A percentile compares a stretch with the other conserved stretches of the same genome.
These are phyloP conservation scores for Annulohypoxylon maeteangense DNA, from an alignment of 495 filamentous ascomycete genomes.

Conservation along the genomic window DNA sequence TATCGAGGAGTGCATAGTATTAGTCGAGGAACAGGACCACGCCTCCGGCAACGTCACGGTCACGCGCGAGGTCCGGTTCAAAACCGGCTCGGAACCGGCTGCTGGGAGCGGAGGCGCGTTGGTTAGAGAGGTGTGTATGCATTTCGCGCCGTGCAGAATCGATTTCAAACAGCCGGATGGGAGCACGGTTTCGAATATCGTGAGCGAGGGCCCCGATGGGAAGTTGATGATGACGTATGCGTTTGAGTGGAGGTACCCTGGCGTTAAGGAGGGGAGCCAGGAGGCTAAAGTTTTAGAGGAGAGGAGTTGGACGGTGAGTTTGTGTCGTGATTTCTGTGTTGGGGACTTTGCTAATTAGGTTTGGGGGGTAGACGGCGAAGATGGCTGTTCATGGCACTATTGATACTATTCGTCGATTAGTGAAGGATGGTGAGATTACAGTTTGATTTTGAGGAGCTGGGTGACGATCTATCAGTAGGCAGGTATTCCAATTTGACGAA, in stretches of 20 bases:
- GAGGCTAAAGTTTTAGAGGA: constrained; percentile 43
- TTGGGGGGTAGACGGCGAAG: constrained; percentile 48
- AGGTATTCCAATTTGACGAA: no score
- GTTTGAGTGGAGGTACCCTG: constrained; percentile 53
- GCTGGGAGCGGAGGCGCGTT: not conserved
- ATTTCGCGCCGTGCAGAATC: constrained; percentile 49
- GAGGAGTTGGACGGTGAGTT: constrained; percentile 49
- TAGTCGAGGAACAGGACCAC: constrained; percentile 37
- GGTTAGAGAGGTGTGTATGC: constrained; percentile 45
- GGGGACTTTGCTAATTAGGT: not conserved
- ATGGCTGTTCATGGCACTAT: constrained; percentile 54
- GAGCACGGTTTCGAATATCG: constrained; percentile 50
- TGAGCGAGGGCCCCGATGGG: constrained; percentile 45
- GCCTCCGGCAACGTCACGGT: constrained; percentile 35
- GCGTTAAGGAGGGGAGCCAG: constrained; percentile 46
- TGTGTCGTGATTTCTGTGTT: not conserved
- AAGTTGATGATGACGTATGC: constrained; percentile 54
- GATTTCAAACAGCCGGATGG: constrained; percentile 54
- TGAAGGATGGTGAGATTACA: constrained; percentile 45
- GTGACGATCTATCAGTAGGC: no score
- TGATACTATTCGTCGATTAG: constrained; percentile 50
- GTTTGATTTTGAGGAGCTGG: no score
- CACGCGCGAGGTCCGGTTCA: constrained; percentile 48
- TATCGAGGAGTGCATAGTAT: constrained; percentile 50
- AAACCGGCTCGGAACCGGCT: constrained; percentile 25